phyloP scores from a whole-genome alignment of 805 yeast genomes.

The Saccharomycopsis fermentans region DNA sequence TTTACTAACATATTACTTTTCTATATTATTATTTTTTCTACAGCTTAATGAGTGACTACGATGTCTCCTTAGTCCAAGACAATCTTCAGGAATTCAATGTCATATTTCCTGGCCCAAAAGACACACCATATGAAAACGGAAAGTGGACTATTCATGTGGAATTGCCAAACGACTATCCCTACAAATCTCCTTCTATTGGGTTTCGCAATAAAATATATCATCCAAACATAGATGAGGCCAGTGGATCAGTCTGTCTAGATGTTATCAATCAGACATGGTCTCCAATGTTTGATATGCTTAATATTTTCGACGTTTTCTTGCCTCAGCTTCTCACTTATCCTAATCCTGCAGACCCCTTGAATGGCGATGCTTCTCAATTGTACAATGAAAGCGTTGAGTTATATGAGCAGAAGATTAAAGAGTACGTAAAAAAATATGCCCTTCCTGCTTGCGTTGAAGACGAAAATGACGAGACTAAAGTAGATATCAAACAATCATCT shows the following conservation, averaged over 20 bases:
- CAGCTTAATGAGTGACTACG: slow-evolving; percentile 82
- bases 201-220: slow-evolving; percentile 86
- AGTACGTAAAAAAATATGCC: slow-evolving; percentile 67
- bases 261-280: slow-evolving; percentile 98
- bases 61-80: slow-evolving; percentile 74
- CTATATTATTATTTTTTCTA: neutral
- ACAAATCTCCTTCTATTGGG: slow-evolving; percentile 92
- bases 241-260: slow-evolving; percentile 89
- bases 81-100: slow-evolving; percentile 81
- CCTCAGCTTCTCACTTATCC: slow-evolving; percentile 91
- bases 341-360: slow-evolving; percentile 88
- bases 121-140: slow-evolving; percentile 84
- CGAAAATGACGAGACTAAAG: slow-evolving; percentile 21
- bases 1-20: slow-evolving; percentile 16
- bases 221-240: slow-evolving; percentile 87
- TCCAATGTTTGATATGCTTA: slow-evolving; percentile 88
- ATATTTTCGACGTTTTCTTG: slow-evolving; percentile 84
- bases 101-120: slow-evolving; percentile 75
- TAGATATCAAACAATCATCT: neutral
- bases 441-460: slow-evolving; percentile 32
- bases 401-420: slow-evolving; percentile 61
- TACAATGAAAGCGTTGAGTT: slow-evolving; percentile 56
- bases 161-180: slow-evolving; percentile 90
- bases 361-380: slow-evolving; percentile 78
- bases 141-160: slow-evolving; percentile 88